Evolutionary conservation across 2,329 filamentous ascomycete genomes (phyloP).

Genomic region (Aspergillus cejpii): DNA sequence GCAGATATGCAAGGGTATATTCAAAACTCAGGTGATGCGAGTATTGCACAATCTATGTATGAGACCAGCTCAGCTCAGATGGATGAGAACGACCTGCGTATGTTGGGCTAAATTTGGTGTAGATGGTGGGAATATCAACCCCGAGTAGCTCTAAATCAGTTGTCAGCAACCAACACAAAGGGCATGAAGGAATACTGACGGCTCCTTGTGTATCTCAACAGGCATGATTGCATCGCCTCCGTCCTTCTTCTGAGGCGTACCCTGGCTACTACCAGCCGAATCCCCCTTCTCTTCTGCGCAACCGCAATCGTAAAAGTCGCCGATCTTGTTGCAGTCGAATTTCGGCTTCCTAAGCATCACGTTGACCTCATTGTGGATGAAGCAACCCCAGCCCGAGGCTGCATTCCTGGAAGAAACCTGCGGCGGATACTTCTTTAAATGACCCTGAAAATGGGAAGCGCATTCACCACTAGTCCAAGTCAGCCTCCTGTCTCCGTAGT

Average conservation of each 20-base stretch:
- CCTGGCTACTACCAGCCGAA: background rate
- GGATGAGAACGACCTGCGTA: background rate
- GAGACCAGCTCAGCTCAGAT: background rate
- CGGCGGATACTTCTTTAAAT: conserved; percentile 57
- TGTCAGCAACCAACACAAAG: conserved; percentile 12
- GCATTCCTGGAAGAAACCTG: conserved; percentile 56
- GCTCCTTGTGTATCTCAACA: conserved; percentile 34
- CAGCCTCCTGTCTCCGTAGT: conserved; percentile 1
- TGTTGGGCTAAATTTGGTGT: background rate
- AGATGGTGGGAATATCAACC: conserved; percentile 13
- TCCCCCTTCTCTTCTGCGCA: conserved; percentile 46
- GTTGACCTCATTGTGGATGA: conserved; percentile 62
- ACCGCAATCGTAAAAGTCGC: conserved; percentile 61
- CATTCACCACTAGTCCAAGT: conserved; percentile 52
- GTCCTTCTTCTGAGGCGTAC: background rate
- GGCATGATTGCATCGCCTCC: conserved; percentile 13
- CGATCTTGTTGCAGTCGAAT: conserved; percentile 60
- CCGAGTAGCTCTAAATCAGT: conserved; percentile 21
- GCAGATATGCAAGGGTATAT: background rate
- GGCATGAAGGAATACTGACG: conserved; percentile 22
- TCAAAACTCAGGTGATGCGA: background rate
- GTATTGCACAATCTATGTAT: background rate
- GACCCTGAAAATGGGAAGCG: conserved; percentile 56
- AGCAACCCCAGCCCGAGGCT: conserved; percentile 61
- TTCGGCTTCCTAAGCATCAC: conserved; percentile 53